phyloP scores from a whole-genome alignment of 2,329 filamentous ascomycete genomes.

The Paecilomyces variotii region DNA sequence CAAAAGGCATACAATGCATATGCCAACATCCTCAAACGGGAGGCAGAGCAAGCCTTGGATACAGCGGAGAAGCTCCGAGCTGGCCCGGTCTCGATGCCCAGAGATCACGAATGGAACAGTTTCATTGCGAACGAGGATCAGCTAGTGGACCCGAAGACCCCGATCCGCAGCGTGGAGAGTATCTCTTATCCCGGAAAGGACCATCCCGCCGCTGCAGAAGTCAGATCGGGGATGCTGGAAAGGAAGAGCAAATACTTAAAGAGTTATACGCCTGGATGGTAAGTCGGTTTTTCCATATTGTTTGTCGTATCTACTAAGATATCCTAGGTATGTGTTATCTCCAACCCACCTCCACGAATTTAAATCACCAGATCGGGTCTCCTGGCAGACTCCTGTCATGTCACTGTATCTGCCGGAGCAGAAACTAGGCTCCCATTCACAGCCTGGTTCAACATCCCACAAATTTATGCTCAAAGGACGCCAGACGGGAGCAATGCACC shows the following conservation, averaged over 20 bases:
- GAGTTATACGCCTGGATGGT: constrained; percentile 94
- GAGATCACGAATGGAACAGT: constrained; percentile 80
- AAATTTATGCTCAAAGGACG: constrained; percentile 98
- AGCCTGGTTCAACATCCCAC: constrained; percentile 74
- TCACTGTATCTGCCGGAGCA: constrained; percentile 91
- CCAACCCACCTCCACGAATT: constrained; percentile 97
- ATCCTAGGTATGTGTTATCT: constrained; percentile 78
- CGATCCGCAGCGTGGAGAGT: constrained; percentile 67
- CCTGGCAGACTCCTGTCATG: constrained; percentile 81
- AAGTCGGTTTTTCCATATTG: constrained; percentile 28
- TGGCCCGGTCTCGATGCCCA: constrained; percentile 86
- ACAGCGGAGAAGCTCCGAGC: constrained; percentile 72
- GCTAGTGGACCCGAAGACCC: constrained; percentile 76
- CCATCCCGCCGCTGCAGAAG: constrained; percentile 73
- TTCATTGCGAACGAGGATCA: constrained; percentile 77
- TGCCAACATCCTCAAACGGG: constrained; percentile 81
- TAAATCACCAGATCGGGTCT: constrained; percentile 89
- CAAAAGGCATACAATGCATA: constrained; percentile 97
- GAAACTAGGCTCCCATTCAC: constrained; percentile 87
- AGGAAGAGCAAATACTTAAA: constrained; percentile 98
- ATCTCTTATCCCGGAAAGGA: constrained; percentile 89
- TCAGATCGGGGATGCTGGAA: constrained; percentile 84
- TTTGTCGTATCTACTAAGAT: not conserved
- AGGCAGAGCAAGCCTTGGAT: constrained; percentile 72
- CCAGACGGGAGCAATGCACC: constrained; percentile 87